Evolutionary conservation across 371 early-diverging fungal genomes (phyloP), one percentile per base, ranked within the genome.

Genomic region (Chytridiales sp.): DNA sequence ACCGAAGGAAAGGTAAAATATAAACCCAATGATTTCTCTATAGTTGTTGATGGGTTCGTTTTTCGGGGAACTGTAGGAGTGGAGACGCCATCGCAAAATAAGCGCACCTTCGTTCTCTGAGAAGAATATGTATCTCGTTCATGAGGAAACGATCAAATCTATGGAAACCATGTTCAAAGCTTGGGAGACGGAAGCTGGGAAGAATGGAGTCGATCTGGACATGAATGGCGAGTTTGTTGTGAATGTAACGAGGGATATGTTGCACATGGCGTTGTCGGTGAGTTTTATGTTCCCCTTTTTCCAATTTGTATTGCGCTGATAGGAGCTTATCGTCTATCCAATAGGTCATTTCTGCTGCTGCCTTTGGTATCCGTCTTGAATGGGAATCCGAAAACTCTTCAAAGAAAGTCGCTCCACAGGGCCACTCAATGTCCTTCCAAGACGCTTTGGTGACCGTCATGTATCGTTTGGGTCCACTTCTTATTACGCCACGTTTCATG

Each of bases 41-140:
- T n/a, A n/a, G n/a, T n/a, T n/a, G n/a, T n/a, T n/a, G n/a, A n/a
- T n/a, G n/a, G n/a, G n/a, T n/a, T n/a, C n/a, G n/a, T n/a, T n/a
- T n/a, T n/a, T n/a, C n/a, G n/a, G n/a, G n/a, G n/a, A n/a, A n/a
- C n/a, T n/a, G n/a, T n/a, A 58, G 3, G 60, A 62, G 22, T 70
- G 69, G 68, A 27, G 63, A 4, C 52, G 61, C 30, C 68, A 72
- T 47, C 65, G 67, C 36, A 61, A 61, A 53, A 62, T 68, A 34
- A 44, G 47, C 30, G 66, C 66, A 4, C 72, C 72, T 1, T 53
- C 38, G 34, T 72, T 72, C 41, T 52, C 58, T 1, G 72, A 72
- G 46, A 31, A 42, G 22, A 65, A 65, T 50, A 68, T 63, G 56
- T 38, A 31, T 17, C 40, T 52, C 46, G 72, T 72, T 1, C 63